phyloP scores from a whole-genome alignment of 495 filamentous ascomycete species.

The Aspergillus kassunensis region DNA sequence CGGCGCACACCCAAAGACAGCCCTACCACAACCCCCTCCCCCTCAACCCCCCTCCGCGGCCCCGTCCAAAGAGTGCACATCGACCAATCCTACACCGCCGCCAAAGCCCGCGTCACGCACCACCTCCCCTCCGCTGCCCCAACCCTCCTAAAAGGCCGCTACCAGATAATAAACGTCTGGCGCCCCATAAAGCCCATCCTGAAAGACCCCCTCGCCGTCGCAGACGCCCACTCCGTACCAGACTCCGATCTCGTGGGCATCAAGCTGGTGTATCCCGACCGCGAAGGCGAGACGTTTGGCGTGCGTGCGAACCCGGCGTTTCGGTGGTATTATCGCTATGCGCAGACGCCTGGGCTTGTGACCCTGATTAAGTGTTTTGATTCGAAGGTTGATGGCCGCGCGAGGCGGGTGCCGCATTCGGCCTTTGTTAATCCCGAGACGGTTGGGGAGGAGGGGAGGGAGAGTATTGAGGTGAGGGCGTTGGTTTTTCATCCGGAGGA shows the following conservation, averaged over 20 bases:
- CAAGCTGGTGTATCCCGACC: slow-evolving; percentile 48
- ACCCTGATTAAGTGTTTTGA: slow-evolving; percentile 71
- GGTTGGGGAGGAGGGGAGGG: slow-evolving; percentile 43
- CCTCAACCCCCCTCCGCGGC: slow-evolving; percentile 40
- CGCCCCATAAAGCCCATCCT: slow-evolving; percentile 63
- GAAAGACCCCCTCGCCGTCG: slow-evolving; percentile 60
- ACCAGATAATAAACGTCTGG: slow-evolving; percentile 80
- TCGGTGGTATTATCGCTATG: slow-evolving; percentile 51
- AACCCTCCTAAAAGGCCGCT: slow-evolving; percentile 57
- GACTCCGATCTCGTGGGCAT: slow-evolving; percentile 45
- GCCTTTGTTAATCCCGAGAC: slow-evolving; percentile 56
- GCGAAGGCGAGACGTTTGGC: slow-evolving; percentile 43
- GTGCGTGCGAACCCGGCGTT: slow-evolving; percentile 38
- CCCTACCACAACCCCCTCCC: slow-evolving; percentile 9
- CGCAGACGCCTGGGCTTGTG: slow-evolving; percentile 56
- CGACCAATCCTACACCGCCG: slow-evolving; percentile 64
- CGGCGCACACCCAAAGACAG: slow-evolving; percentile 39
- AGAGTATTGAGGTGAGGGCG: slow-evolving; percentile 64
- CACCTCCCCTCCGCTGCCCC: slow-evolving; percentile 62
- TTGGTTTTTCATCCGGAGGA: slow-evolving; percentile 55
- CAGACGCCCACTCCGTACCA: slow-evolving; percentile 46
- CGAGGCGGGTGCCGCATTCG: slow-evolving; percentile 55
- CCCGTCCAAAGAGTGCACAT: slow-evolving; percentile 68
- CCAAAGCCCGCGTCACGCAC: slow-evolving; percentile 51
- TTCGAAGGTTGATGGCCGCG: slow-evolving; percentile 53